Percentiles rank a stretch among this genome's conserved stretches.
Conservation (phyloP, 2,329 filamentous ascomycete species). For the Alternaria postmessia region DNA sequence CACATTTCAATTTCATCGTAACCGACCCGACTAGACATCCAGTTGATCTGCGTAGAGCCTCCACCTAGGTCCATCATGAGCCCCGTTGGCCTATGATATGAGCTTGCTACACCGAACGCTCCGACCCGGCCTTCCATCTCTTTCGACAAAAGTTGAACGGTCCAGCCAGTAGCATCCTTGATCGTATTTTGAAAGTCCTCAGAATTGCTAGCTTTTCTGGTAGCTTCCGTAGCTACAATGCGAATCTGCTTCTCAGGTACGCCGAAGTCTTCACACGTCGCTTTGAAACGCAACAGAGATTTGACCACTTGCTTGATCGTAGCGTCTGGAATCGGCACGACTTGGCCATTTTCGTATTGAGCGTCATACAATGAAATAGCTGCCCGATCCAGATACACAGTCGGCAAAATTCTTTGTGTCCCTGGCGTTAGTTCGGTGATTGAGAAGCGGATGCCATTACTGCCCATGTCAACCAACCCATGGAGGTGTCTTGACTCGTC, state of each 20-base stretch:
- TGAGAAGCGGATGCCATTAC: slow-evolving; percentile 93
- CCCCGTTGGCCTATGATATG: slow-evolving; percentile 73
- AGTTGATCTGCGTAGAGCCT: slow-evolving; percentile 74
- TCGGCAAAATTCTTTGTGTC: slow-evolving; percentile 75
- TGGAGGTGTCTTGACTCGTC: slow-evolving; percentile 36
- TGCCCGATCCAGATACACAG: slow-evolving; percentile 79
- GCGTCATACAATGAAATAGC: slow-evolving; percentile 89
- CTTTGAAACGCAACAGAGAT: slow-evolving; percentile 74
- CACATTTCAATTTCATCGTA: slow-evolving; percentile 55
- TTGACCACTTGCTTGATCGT: slow-evolving; percentile 73
- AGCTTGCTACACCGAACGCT: slow-evolving; percentile 82
- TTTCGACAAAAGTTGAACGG: slow-evolving; percentile 76
- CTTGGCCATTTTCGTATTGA: slow-evolving; percentile 58
- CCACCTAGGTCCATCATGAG: slow-evolving; percentile 89
- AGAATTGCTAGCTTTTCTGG: slow-evolving; percentile 80
- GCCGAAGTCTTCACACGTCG: slow-evolving; percentile 72
- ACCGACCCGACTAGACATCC: slow-evolving; percentile 61
- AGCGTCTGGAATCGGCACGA: slow-evolving; percentile 62
- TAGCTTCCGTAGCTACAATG: slow-evolving; percentile 88
- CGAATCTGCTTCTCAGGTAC: slow-evolving; percentile 72
- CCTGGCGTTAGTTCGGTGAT: slow-evolving; percentile 81
- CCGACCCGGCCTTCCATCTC: slow-evolving; percentile 84
- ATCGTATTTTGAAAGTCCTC: slow-evolving; percentile 73
- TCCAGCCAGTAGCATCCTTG: slow-evolving; percentile 68
- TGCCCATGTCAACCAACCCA: slow-evolving; percentile 50